These are phyloP conservation scores for Pseudovirgaria hyperparasitica DNA, from an alignment of 2,329 filamentous ascomycete species.

Conservation along the genomic window DNA sequence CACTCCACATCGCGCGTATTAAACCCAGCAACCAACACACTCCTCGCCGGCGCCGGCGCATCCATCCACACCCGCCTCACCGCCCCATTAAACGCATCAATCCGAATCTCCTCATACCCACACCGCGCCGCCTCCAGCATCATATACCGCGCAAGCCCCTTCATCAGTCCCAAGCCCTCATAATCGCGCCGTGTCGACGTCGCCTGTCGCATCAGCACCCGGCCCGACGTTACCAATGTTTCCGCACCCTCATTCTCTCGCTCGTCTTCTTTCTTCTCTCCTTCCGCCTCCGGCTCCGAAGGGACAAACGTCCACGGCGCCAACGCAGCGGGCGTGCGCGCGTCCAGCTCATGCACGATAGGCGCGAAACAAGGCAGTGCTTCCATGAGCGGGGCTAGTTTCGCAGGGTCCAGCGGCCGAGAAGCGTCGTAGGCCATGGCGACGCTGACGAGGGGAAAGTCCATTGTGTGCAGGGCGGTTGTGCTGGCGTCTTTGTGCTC, in stretches of 20 bases:
- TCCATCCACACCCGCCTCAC: constrained; percentile 18
- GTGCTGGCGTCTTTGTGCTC: constrained; percentile 1
- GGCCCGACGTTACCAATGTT: constrained; percentile 9
- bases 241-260: too few species aligned
- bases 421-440: constrained; percentile 22
- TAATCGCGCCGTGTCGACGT: constrained; percentile 25
- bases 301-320: too few species aligned
- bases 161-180: constrained; percentile 21
- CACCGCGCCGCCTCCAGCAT: constrained; percentile 21
- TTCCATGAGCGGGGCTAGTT: constrained; percentile 12
- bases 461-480: constrained; percentile 23
- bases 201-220: constrained; percentile 24
- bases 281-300: too few species aligned
- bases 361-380: constrained; percentile 13
- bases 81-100: constrained; percentile 19
- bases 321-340: constrained; percentile 15
- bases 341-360: constrained; percentile 11
- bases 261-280: too few species aligned
- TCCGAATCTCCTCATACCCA: constrained; percentile 22
- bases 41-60: constrained; percentile 14
- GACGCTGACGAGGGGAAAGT: constrained; percentile 26
- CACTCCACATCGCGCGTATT: constrained; percentile 14
- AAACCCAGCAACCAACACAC: constrained; percentile 6
- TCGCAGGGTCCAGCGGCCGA: constrained; percentile 12
- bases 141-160: constrained; percentile 20